Evolutionary conservation across 495 filamentous ascomycete genomes (phyloP).

Genomic region (Parachaetomium inaequale): DNA sequence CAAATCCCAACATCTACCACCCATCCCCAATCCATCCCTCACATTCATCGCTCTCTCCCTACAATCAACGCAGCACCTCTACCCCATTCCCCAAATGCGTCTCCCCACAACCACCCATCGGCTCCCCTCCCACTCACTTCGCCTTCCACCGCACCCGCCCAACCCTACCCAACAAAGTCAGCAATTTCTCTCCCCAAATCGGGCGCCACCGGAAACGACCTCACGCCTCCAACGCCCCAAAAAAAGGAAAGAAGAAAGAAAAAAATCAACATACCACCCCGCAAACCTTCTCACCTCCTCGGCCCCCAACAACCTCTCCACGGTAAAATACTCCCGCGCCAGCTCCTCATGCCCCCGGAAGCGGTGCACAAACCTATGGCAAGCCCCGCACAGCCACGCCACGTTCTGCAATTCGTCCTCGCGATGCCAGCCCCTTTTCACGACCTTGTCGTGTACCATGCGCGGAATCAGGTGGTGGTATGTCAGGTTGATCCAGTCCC

Average conservation of each 20-base stretch:
- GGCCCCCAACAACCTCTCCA: slow-evolving; percentile 63
- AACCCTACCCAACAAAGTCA: too few species aligned
- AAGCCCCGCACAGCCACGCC: slow-evolving; percentile 85
- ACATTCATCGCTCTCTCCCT: too few species aligned
- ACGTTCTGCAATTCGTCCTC: slow-evolving; percentile 73
- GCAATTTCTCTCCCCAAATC: too few species aligned
- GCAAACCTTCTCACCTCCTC: slow-evolving; percentile 72
- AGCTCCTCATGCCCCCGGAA: slow-evolving; percentile 76
- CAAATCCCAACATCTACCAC: not conserved
- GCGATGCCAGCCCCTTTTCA: slow-evolving; percentile 78
- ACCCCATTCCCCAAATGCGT: not conserved
- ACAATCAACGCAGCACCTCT: too few species aligned
- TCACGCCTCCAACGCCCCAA: too few species aligned
- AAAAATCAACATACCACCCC: too few species aligned
- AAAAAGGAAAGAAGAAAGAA: too few species aligned
- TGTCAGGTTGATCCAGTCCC: slow-evolving; percentile 70
- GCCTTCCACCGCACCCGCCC: slow-evolving; percentile 63
- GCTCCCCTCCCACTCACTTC: slow-evolving; percentile 28
- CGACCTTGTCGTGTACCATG: slow-evolving; percentile 69
- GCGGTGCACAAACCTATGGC: slow-evolving; percentile 80
- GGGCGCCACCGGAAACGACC: too few species aligned
- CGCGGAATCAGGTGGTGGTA: slow-evolving; percentile 85
- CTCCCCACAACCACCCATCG: not conserved
- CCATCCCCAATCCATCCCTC: not conserved
- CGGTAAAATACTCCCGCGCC: slow-evolving; percentile 67